Evolutionary conservation across 345 rosid genomes (phyloP), one percentile per base, ranked within the genome.

Genomic region (Litchi chinensis): DNA sequence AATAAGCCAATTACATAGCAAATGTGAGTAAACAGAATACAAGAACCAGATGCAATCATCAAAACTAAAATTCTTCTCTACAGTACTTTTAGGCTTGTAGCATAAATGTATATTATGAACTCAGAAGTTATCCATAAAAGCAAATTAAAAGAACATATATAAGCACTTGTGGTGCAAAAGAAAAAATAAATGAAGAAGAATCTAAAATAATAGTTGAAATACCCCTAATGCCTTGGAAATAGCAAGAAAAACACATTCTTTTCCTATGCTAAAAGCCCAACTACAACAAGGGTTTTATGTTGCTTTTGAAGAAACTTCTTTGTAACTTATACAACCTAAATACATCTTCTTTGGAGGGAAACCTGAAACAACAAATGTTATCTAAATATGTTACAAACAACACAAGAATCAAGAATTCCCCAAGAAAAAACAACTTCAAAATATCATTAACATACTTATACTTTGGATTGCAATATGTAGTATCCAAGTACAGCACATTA

Each of bases 391-490:
- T 24, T 41, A 16, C 5, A 10, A 28, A 65, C 76, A 75, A 56
- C 40, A 72, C 13, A 64, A 65, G 4, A 73, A 65, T 15, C 37
- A 32, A 32, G 37, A 32, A 32, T 32, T 37, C 64, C 71, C 46
- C 1, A 67, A n/a, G 12, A 57, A 74, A 41, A 60, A 79, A 63
- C 37, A 52, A n/a, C 69, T 62, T 48, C 65, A 1, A 44, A 57
- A 2, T 56, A 52, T 8, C 21, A 16, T 9, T 32, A 8, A 6
- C 5, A 16, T 84, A 90, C 97, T 76, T 93, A 82, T 91, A 91
- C 81, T 88, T 91, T 0, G 94, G 95, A 71, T 89, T 91, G 89
- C 95, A 93, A 70, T 90, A 93, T 3, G 94, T 93, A 40, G 97
- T 91, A 82, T 90, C 97, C 83, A 91, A 82, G 83, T 90, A 93